Evolutionary conservation across 805 yeast species (phyloP), one percentile per base, ranked within the genome.

Genomic region (Starmerella cellae): DNA sequence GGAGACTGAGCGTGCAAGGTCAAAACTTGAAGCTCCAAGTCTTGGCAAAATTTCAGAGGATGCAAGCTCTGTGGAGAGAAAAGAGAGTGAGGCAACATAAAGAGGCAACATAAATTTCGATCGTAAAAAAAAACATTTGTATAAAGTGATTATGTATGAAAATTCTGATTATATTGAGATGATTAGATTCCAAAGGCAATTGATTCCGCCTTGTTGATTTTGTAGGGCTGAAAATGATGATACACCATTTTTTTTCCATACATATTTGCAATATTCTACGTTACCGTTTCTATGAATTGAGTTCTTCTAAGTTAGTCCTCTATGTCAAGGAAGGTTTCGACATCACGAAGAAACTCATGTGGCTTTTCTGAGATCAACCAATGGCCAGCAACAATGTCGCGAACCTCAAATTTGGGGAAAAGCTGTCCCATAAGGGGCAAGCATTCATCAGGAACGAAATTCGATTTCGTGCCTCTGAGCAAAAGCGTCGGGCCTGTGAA

Each of bases 331-430:
- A 76, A 87, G 23, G 78, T 79, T 23, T 66, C 68, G 14, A 82
- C 74, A 5, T 64, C 61, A 3, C 68, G 73, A 20, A 82, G 65
- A 49, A 88, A 84, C 55, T 79, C 93, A 6, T 65, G 53, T 1
- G 97, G 95, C 51, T 79, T 79, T 56, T 88, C 96, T 32, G 83
- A 74, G 50, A 83, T 83, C 14, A 87, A 73, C 95, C 96, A 88
- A 60, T 88, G 98, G 2, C 95, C 95, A 0, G 87, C 74, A 17
- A 82, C 78, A 20, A 91, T 65, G 55, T 81, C 94, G 35, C 72
- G 66, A 13, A 82, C 62, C 46, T 75, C 81, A 55, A 84, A 84
- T 21, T 67, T 65, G 0, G 96, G 96, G 62, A 84, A 88, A 55
- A 73, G 82, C 43, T 64, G 62, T 1, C 87, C 93, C 39, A 84